phyloP scores from a whole-genome alignment of 805 yeast species.

The Ogataea dorogensis region DNA sequence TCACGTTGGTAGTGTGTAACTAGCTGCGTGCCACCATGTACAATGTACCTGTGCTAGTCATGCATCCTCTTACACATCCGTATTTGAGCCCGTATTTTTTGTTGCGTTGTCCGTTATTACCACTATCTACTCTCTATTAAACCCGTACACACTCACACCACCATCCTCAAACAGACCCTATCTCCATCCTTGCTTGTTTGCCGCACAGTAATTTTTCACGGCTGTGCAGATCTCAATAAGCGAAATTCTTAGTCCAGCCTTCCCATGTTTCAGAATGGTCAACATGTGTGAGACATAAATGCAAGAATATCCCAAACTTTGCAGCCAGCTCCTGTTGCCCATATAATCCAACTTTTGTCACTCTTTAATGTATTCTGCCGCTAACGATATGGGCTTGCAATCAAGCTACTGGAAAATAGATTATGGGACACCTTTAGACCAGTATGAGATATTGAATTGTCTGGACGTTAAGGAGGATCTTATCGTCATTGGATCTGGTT shows the following conservation, averaged over 20 bases:
- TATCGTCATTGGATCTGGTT: constrained; percentile 54
- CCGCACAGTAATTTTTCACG: too few species aligned
- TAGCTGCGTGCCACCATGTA: too few species aligned
- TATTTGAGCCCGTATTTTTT: too few species aligned
- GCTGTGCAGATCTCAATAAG: constrained; percentile 9
- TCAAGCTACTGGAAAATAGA: constrained; percentile 37
- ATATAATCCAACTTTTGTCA: constrained; percentile 11
- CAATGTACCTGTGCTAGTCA: too few species aligned
- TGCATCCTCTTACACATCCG: too few species aligned
- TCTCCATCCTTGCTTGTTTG: too few species aligned
- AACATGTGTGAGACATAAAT: constrained; percentile 1
- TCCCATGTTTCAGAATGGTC: constrained; percentile 5
- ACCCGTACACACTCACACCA: too few species aligned
- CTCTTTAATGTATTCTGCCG: constrained; percentile 6
- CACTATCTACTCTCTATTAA: too few species aligned
- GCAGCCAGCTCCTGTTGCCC: not conserved
- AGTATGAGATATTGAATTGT: constrained; percentile 37
- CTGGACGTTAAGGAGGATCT: constrained; percentile 36
- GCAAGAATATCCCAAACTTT: not conserved
- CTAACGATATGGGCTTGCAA: constrained; percentile 23
- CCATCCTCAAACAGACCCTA: too few species aligned
- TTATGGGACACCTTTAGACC: constrained; percentile 12
- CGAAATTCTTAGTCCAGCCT: constrained; percentile 10
- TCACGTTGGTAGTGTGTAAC: too few species aligned
- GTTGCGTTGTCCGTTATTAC: too few species aligned